These are phyloP conservation scores for Chlorella ohadii DNA, from an alignment of 139 green algal species.

Conservation along the genomic window DNA sequence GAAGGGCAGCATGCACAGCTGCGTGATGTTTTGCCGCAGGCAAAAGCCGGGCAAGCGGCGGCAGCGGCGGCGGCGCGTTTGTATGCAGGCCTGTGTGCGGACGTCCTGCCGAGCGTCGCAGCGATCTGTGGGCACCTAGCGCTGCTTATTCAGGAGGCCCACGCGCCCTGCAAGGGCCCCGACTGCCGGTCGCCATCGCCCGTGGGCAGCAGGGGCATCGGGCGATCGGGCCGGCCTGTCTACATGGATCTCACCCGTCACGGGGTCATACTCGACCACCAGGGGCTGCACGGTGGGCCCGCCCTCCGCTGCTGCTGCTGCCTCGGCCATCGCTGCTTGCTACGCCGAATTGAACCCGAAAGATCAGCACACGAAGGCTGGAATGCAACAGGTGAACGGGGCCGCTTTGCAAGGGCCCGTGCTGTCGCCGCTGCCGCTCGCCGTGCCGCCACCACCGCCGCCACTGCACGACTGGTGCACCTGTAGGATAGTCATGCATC, in stretches of 20 bases:
- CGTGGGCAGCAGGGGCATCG: no score
- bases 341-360: not conserved
- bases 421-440: no score
- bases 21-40: no score
- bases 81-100: not conserved
- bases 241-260: conserved; percentile 64
- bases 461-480: no score
- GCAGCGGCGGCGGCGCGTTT: not conserved
- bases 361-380: no score
- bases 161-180: no score
- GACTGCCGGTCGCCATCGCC: no score
- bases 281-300: conserved; percentile 46
- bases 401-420: not conserved
- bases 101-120: not conserved
- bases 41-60: not conserved
- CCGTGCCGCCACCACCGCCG: no score
- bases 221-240: no score
- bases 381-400: not conserved
- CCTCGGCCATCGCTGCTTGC: conserved; percentile 15
- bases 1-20: not conserved
- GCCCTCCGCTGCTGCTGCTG: not conserved
- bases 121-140: not conserved
- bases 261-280: conserved; percentile 81
- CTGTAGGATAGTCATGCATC: no score
- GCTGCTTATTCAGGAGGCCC: no score